Percentiles rank a stretch among this genome's conserved stretches.
Evolutionary conservation across 2,329 filamentous ascomycete species (phyloP).

Genomic region (Diaporthe amygdali): DNA sequence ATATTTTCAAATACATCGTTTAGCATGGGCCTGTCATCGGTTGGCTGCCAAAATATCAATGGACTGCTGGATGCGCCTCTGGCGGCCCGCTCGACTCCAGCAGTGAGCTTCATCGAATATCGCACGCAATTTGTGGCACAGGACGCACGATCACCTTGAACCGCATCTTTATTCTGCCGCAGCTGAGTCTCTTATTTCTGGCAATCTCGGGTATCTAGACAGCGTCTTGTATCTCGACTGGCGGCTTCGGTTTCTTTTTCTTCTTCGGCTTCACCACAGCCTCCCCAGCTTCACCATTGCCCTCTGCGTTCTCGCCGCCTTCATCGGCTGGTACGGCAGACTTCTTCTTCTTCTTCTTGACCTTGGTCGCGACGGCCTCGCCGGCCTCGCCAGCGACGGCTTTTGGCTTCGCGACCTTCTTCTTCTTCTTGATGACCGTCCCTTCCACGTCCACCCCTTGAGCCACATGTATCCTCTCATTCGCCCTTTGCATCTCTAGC

Average conservation of each 20-base stretch:
- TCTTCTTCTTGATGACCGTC: conserved; percentile 70
- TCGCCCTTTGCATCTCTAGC: conserved; percentile 86
- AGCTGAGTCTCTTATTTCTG: neutral
- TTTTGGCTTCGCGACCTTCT: conserved; percentile 58
- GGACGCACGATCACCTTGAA: neutral
- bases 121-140: neutral
- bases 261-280: conserved; percentile 34
- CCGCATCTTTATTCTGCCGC: neutral
- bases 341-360: conserved; percentile 56
- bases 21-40: neutral
- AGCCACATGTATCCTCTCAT: conserved; percentile 74
- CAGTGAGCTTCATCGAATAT: no score
- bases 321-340: conserved; percentile 16
- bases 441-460: conserved; percentile 71
- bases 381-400: conserved; percentile 21
- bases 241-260: conserved; percentile 33
- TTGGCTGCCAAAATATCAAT: neutral
- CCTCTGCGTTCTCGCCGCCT: conserved; percentile 22
- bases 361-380: conserved; percentile 46
- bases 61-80: neutral
- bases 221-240: conserved; percentile 28
- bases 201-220: conserved; percentile 15
- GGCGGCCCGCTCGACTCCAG: no score
- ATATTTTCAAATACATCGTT: neutral
- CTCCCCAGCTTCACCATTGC: conserved; percentile 15